Conservation (phyloP, 176 grass and related monocot species). For the Oryza coarctata region DNA sequence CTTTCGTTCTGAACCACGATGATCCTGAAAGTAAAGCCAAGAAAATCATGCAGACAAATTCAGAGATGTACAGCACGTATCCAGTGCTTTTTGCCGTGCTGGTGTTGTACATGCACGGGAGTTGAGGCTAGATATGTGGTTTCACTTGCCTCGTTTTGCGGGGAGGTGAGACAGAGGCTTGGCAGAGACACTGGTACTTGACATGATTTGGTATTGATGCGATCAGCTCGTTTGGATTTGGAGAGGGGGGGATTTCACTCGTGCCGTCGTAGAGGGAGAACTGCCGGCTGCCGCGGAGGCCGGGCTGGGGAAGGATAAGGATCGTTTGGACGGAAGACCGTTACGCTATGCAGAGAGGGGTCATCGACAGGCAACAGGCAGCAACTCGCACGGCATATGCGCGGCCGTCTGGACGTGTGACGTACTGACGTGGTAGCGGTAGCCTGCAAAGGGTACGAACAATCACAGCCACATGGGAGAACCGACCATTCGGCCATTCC, state of each 20-base stretch:
- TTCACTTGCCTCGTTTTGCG: neutral
- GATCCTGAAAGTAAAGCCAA: neutral
- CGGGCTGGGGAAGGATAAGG: constrained; percentile 12
- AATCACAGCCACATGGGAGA: too few relatives aligned
- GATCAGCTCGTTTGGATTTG: neutral
- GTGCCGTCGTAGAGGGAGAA: neutral
- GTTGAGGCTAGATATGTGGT: too few relatives aligned
- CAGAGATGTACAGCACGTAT: neutral
- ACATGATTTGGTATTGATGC: neutral
- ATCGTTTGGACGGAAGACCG: constrained; percentile 14
- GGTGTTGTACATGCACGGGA: neutral
- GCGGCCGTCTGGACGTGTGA: too few relatives aligned
- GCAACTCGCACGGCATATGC: too few relatives aligned
- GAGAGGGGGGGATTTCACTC: neutral
- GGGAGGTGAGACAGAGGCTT: constrained; percentile 19
- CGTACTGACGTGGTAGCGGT: too few relatives aligned
- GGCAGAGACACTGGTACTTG: neutral
- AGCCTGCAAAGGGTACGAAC: too few relatives aligned
- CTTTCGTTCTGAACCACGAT: neutral
- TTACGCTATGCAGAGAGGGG: neutral
- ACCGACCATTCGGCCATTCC: too few relatives aligned
- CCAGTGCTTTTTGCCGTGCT: too few relatives aligned
- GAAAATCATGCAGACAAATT: neutral
- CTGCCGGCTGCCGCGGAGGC: neutral
- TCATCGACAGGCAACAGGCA: too few relatives aligned